phyloP scores from a whole-genome alignment of 2,329 filamentous ascomycete genomes.

The Grosmannia serpens region DNA sequence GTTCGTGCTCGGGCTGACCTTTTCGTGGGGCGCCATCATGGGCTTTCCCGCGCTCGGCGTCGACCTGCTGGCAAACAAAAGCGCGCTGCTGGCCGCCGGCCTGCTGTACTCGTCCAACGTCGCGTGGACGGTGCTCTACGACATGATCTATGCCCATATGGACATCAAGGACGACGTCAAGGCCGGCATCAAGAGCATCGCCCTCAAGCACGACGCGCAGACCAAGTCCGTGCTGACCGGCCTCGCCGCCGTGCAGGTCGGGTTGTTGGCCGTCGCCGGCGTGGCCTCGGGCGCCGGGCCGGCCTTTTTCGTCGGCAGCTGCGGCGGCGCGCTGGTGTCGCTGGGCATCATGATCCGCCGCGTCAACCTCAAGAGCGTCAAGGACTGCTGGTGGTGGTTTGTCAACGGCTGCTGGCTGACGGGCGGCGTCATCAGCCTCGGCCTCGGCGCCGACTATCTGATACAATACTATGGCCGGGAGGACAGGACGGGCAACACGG shows the following conservation, averaged over 20 bases:
- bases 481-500: conserved; percentile 9
- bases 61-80: conserved; percentile 53
- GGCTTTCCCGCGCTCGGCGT: conserved; percentile 75
- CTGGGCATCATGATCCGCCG: conserved; percentile 56
- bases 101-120: conserved; percentile 68
- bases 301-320: conserved; percentile 56
- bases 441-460: conserved; percentile 49
- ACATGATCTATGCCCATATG: conserved; percentile 92
- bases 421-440: conserved; percentile 48
- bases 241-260: conserved; percentile 57
- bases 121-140: conserved; percentile 79
- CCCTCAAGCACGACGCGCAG: conserved; percentile 63
- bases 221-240: conserved; percentile 67
- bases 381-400: conserved; percentile 70
- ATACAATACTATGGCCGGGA: conserved; percentile 28
- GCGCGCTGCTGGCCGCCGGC: conserved; percentile 53
- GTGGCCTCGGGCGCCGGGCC: conserved; percentile 54
- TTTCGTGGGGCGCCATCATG: conserved; percentile 83
- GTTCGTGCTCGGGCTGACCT: conserved; percentile 69
- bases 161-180: conserved; percentile 78
- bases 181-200: conserved; percentile 82
- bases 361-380: conserved; percentile 53
- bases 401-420: conserved; percentile 60
- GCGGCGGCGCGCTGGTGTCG: conserved; percentile 50
- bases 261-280: conserved; percentile 59